Conservation (phyloP, 768 basidiomycete genomes). For the Boletus edulis region DNA sequence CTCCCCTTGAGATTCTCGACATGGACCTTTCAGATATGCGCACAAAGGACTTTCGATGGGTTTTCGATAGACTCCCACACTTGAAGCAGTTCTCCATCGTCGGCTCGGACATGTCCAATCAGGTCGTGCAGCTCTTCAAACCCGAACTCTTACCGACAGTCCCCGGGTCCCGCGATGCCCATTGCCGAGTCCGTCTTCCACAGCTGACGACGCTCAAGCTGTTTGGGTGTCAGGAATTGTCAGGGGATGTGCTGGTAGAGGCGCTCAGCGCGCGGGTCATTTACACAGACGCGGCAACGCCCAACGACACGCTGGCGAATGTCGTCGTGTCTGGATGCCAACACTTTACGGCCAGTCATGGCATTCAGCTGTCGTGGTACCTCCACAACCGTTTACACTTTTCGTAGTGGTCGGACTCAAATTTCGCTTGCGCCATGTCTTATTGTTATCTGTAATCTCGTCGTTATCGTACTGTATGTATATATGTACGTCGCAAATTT, state of each 20-base stretch:
- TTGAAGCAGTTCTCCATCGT: constrained; percentile 70
- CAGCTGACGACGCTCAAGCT: constrained; percentile 50
- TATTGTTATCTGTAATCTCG: constrained; percentile 9
- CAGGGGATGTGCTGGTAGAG: constrained; percentile 55
- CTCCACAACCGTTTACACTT: constrained; percentile 26
- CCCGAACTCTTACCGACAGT: constrained; percentile 32
- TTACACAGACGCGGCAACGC: constrained; percentile 34
- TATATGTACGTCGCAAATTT: neutral
- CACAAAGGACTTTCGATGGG: constrained; percentile 74
- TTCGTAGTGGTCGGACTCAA: constrained; percentile 11
- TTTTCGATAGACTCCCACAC: constrained; percentile 53
- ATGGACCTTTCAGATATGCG: constrained; percentile 86
- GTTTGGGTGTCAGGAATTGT: constrained; percentile 61
- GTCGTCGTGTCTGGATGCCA: constrained; percentile 27
- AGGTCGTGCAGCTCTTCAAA: constrained; percentile 57
- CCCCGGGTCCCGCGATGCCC: constrained; percentile 7
- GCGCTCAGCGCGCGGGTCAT: constrained; percentile 47
- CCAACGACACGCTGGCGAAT: constrained; percentile 25
- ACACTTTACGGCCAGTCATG: constrained; percentile 18
- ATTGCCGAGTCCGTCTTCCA: constrained; percentile 50
- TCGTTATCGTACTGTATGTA: neutral
- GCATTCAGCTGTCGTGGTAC: constrained; percentile 25
- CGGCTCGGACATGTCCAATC: constrained; percentile 80
- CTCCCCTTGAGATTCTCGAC: constrained; percentile 62
- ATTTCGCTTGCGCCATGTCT: neutral